Evolutionary conservation across 2,329 filamentous ascomycete species (phyloP), one percentile per base, ranked within the genome.

Genomic region (Aspergillus bombycis): DNA sequence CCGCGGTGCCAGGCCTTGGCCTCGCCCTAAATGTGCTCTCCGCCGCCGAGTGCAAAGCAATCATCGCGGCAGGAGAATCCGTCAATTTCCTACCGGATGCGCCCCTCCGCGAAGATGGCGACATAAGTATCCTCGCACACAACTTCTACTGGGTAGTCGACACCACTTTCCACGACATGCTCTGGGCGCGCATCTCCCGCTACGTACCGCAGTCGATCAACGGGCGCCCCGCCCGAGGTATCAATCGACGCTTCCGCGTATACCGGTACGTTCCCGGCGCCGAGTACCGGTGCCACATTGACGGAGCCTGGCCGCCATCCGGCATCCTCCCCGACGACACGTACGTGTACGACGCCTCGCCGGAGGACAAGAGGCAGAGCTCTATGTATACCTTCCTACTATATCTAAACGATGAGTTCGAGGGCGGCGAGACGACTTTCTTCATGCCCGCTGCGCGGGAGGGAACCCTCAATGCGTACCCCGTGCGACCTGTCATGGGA

Each of bases 121-220:
- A 90, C 59, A 82, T 83, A 28, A 90, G 87, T 70, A 84, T 91
- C 54, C 75, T 91, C 1, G 89, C 89, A 0, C 89, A 91, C 78
- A 91, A 91, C 74, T 90, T 91, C 68, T 91, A 91, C 79, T 91
- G 89, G 89, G 81, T 91, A 10, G 82, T 88, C 14, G 89, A 91
- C 67, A 79, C 81, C 26, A 80, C 82, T 0, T 91, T 91, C 73
- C 85, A 88, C 69, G 84, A 89, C 62, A 82, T 79, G 16, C 80
- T 91, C 1, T 91, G 89, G 89, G 75, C 79, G 0, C 83, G 89
- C 16, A 84, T 91, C 2, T 77, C 82, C 3, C 77, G 82, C 0
- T 88, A 87, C 55, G 84, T 91, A 0, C 88, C 89, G 0, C 72
- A 78, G 0, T 76, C 77, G 0, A 79, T 90, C 1, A 82, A 82